These are phyloP conservation scores for Botrytis fabae DNA, from an alignment of 2,329 filamentous ascomycete genomes.

Conservation along the genomic window DNA sequence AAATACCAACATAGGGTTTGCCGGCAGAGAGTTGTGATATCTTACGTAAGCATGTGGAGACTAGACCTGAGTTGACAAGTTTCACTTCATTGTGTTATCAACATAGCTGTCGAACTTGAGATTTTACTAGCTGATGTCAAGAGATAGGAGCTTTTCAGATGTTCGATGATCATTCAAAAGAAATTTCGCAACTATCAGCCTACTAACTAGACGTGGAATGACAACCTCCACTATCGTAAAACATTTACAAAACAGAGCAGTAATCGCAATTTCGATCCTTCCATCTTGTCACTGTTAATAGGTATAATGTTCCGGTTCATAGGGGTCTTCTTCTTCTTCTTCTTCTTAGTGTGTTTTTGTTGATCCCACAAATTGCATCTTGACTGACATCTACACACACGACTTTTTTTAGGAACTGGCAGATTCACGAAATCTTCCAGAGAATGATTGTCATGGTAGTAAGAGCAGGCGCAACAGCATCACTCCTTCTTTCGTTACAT, in stretches of 20 bases:
- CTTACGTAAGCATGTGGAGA: background rate
- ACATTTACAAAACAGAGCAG: background rate
- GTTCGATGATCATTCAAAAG: background rate
- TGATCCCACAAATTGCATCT: background rate
- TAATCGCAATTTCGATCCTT: background rate
- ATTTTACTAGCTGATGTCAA: background rate
- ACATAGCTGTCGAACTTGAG: background rate
- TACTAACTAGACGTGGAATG: background rate
- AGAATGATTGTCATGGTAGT: background rate
- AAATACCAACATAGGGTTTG: background rate
- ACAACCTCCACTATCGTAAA: background rate
- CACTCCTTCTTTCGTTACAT: background rate
- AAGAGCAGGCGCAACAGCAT: background rate
- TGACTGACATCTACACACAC: background rate
- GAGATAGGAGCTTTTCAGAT: background rate
- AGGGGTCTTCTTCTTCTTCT: background rate
- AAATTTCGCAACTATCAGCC: background rate
- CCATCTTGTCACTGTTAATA: background rate
- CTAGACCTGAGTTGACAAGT: background rate
- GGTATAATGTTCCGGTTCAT: background rate
- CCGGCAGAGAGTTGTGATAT: background rate
- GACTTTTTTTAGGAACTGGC: background rate
- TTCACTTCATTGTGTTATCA: background rate
- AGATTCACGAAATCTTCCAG: background rate
- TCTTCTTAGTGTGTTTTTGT: background rate